A percentile compares a stretch with the other conserved stretches of the same genome.
Conservation (phyloP, 257 asterid species). For the Gynochthodes officinalis region DNA sequence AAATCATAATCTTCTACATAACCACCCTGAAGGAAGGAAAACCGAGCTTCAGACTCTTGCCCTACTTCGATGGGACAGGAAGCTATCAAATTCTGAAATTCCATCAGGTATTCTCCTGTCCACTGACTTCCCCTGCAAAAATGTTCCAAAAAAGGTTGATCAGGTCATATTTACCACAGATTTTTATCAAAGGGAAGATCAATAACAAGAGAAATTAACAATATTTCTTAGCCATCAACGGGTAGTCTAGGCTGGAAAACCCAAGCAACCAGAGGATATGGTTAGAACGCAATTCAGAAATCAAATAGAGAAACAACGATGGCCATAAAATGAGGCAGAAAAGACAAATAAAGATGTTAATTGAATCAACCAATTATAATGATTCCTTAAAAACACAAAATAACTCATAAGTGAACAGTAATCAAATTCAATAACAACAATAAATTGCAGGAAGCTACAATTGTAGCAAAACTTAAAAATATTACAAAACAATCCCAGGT, state of each 20-base stretch:
- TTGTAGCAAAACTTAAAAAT: not conserved
- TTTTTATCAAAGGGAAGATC: not conserved
- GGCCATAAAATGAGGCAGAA: not conserved
- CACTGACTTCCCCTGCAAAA: constrained; percentile 79
- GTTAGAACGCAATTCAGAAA: not conserved
- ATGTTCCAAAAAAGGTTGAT: constrained; percentile 8
- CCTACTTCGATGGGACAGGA: constrained; percentile 46
- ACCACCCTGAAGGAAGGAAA: constrained; percentile 87
- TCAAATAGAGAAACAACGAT: not conserved
- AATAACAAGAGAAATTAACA: not conserved
- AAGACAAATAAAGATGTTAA: not conserved
- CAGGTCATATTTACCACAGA: not conserved
- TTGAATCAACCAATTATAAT: not conserved
- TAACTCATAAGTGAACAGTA: not conserved
- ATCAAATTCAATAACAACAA: not conserved
- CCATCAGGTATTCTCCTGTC: constrained; percentile 78
- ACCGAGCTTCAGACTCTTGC: constrained; percentile 63
- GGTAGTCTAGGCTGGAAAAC: not conserved
- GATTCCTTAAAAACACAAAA: not conserved
- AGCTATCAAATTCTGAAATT: constrained; percentile 66
- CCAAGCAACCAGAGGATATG: not conserved
- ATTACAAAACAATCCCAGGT: not conserved
- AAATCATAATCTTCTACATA: constrained; percentile 67
- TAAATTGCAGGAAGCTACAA: not conserved
- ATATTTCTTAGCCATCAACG: not conserved